These are phyloP conservation scores for Arachis hypogaea DNA, from an alignment of 306 rosid species.

Conservation along the genomic window DNA sequence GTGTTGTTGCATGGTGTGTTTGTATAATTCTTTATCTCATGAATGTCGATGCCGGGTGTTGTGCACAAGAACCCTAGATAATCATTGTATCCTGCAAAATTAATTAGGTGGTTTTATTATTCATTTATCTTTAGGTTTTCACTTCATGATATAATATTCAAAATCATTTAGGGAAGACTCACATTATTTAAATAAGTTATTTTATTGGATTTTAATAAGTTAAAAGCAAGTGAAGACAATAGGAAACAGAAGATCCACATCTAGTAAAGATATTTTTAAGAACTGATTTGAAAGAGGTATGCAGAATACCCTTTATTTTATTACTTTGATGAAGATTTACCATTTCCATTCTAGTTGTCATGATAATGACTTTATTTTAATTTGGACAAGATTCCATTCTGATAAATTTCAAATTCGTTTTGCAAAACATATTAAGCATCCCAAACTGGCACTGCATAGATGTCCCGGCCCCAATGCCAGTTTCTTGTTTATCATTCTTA, in stretches of 20 bases:
- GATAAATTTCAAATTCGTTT: background rate
- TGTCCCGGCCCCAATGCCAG: constrained; percentile 2
- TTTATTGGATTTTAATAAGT: background rate
- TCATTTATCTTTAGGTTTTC: background rate
- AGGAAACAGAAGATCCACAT: background rate
- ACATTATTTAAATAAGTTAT: background rate
- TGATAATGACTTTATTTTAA: constrained; percentile 2
- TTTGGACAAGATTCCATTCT: background rate
- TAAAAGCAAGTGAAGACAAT: background rate
- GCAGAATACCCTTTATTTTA: constrained; percentile 1
- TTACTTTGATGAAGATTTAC: constrained; percentile 3
- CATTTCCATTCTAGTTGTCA: constrained; percentile 3
- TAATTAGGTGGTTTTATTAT: constrained; percentile 1
- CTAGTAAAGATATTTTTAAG: background rate
- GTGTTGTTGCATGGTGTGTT: constrained; percentile 76
- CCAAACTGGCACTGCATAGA: background rate
- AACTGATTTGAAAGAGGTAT: background rate
- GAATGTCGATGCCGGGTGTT: constrained; percentile 81
- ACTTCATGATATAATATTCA: background rate
- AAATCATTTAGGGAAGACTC: background rate
- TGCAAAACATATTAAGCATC: background rate
- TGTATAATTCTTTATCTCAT: constrained; percentile 79
- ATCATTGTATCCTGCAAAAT: constrained; percentile 75
- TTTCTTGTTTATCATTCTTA: background rate
- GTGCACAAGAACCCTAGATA: constrained; percentile 97